Evolutionary conservation across 1,284 basidiomycete species (phyloP).

Genomic region (Moesziomyces sp.): DNA sequence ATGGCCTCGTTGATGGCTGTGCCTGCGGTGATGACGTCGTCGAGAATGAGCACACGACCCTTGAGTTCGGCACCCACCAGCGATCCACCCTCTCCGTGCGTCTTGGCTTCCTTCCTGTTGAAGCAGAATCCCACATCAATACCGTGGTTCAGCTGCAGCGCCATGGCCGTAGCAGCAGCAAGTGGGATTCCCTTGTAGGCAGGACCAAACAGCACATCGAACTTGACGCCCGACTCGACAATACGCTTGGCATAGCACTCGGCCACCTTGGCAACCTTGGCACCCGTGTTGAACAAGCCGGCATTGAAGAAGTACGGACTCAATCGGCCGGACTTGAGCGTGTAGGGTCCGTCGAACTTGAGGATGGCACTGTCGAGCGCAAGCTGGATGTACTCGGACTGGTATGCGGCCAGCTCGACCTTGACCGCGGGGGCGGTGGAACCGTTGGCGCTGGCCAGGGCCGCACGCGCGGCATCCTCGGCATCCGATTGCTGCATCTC

Average conservation of each 20-base stretch:
- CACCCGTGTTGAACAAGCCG: conserved; percentile 82
- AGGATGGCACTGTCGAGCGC: conserved; percentile 60
- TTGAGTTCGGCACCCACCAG: conserved; percentile 86
- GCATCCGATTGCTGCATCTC: conserved; percentile 28
- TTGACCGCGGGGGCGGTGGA: conserved; percentile 14
- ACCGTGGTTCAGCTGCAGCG: conserved; percentile 75
- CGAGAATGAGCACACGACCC: conserved; percentile 81
- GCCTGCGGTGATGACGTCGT: conserved; percentile 97
- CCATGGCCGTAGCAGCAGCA: conserved; percentile 85
- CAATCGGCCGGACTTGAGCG: conserved; percentile 83
- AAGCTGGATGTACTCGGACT: conserved; percentile 62
- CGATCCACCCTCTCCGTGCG: conserved; percentile 94
- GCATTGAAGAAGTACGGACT: conserved; percentile 99
- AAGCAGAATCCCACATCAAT: conserved; percentile 85
- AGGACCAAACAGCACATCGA: conserved; percentile 94
- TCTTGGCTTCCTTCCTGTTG: conserved; percentile 94
- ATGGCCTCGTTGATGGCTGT: conserved; percentile 67
- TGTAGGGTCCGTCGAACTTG: conserved; percentile 65
- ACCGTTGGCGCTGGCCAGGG: conserved; percentile 9
- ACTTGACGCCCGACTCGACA: conserved; percentile 72
- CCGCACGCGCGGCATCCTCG: conserved; percentile 44
- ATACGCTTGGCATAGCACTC: conserved; percentile 84
- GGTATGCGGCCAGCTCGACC: conserved; percentile 56
- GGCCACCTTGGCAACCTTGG: conserved; percentile 81
- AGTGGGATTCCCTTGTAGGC: conserved; percentile 98